These are phyloP conservation scores for Pholiota conissans DNA, from an alignment of 768 basidiomycete genomes.

Conservation along the genomic window DNA sequence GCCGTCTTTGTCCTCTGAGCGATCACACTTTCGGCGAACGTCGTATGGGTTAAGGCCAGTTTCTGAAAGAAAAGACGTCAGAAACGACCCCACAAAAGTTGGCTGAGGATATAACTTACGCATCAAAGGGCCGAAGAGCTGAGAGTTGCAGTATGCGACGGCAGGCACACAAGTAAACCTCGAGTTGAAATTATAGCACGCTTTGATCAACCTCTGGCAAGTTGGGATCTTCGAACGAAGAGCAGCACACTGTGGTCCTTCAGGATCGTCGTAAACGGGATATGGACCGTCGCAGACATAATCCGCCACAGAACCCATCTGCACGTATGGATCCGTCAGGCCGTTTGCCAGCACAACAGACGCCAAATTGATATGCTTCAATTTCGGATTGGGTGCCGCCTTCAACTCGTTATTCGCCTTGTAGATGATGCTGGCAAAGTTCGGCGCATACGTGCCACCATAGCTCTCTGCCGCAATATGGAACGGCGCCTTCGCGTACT, in stretches of 20 bases:
- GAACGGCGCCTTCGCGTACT: conserved; percentile 72
- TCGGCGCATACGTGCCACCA: conserved; percentile 78
- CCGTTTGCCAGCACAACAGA: conserved; percentile 90
- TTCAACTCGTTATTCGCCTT: conserved; percentile 67
- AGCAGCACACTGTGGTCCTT: conserved; percentile 64
- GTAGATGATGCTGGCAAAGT: conserved; percentile 83
- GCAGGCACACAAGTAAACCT: conserved; percentile 75
- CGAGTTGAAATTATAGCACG: conserved; percentile 65
- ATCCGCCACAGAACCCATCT: conserved; percentile 71
- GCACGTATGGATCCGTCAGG: conserved; percentile 78
- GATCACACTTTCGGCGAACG: conserved; percentile 75
- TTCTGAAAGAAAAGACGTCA: conserved; percentile 40
- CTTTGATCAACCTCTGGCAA: conserved; percentile 72
- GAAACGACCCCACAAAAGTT: too few relatives aligned
- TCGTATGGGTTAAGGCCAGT: conserved; percentile 90
- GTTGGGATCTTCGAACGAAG: conserved; percentile 66
- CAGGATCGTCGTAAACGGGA: conserved; percentile 71
- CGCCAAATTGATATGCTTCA: conserved; percentile 76
- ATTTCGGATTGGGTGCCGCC: conserved; percentile 39
- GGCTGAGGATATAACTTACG: too few relatives aligned
- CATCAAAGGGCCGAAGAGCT: conserved; percentile 70
- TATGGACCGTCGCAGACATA: conserved; percentile 83
- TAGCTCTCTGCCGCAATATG: conserved; percentile 84
- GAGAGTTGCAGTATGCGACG: conserved; percentile 74
- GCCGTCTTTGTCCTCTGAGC: conserved; percentile 52